Evolutionary conservation across 1,139 yeast genomes (phyloP), one percentile per base, ranked within the genome.

Genomic region (Saccharomyces pastorianus): DNA sequence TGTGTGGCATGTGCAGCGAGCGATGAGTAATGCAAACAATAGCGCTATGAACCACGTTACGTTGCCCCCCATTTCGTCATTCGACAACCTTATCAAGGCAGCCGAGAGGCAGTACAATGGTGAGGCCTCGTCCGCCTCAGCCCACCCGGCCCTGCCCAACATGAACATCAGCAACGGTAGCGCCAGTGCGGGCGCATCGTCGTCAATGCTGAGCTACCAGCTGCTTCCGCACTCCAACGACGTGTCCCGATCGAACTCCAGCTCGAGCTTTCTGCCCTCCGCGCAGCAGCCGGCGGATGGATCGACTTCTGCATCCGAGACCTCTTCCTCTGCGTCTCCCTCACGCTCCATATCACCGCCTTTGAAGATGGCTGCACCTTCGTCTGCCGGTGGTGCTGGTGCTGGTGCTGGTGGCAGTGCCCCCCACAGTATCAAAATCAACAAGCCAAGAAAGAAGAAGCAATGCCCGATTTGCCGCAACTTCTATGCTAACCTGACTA

Each of bases 381-480:
- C 53, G 14, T 26, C 26, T 17, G 7, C 31, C 2, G 20, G 20
- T 17, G 20, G 20, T 17, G 20, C 2, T 2, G 20, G 20, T 2
- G 20, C n/a, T n/a, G n/a, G 32, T 48, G 48, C 49, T 50, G 53
- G 61, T 53, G 42, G 6, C 3, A 38, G 23, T 17, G 2, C 44
- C 13, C 6, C 25, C 44, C 44, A 38, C 6, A 38, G 44, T n/a
- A 38, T 9, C 7, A 38, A 38, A 38, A 55, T 55, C 31, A 54
- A 58, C 34, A 78, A 79, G 63, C 83, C 82, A 47, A 73, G 95
- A 59, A 84, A 82, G 71, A 88, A 88, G 76, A 80, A 88, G 70
- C 89, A 87, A 72, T 90, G 96, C 69, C 88, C 93, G 0, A 83
- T 84, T 53, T 89, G 97, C 70, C 81, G 80, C 61, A 78, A 85